Percentiles rank a stretch among this genome's conserved stretches.
phyloP scores from a whole-genome alignment of 768 basidiomycete species.

The Candolleomyces aberdarensis region DNA sequence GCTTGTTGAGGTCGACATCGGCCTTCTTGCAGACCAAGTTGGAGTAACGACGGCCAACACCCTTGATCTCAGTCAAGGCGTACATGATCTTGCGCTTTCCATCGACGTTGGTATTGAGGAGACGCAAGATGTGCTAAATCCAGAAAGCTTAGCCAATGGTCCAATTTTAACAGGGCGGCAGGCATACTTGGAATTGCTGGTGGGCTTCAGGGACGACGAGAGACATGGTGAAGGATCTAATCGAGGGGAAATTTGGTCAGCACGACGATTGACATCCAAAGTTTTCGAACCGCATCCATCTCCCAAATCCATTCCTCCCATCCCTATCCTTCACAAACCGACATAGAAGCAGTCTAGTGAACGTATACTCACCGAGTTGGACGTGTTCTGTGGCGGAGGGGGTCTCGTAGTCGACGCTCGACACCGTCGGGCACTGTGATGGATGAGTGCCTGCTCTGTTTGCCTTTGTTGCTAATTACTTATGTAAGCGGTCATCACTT shows the following conservation, averaged over 20 bases:
- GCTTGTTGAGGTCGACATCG: constrained; percentile 97
- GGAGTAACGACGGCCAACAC: constrained; percentile 98
- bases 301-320: background rate
- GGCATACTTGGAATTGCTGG: constrained; percentile 86
- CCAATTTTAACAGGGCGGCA: background rate
- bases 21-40: constrained; percentile 99
- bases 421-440: constrained; percentile 1
- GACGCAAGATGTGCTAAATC: constrained; percentile 93
- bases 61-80: constrained; percentile 99
- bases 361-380: constrained; percentile 8
- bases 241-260: constrained; percentile 14
- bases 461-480: background rate
- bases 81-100: constrained; percentile 99
- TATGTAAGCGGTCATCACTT: background rate
- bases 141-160: constrained; percentile 2
- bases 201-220: constrained; percentile 95
- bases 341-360: background rate
- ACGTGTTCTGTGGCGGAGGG: background rate
- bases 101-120: constrained; percentile 99
- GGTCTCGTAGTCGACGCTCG: constrained; percentile 8
- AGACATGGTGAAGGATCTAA: constrained; percentile 61
- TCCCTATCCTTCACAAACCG: background rate
- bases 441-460: background rate
- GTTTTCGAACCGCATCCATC: constrained; percentile 4
- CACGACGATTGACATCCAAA: background rate